Conservation (phyloP, 2,329 filamentous ascomycete genomes). For the Cercospora brassicicola region DNA sequence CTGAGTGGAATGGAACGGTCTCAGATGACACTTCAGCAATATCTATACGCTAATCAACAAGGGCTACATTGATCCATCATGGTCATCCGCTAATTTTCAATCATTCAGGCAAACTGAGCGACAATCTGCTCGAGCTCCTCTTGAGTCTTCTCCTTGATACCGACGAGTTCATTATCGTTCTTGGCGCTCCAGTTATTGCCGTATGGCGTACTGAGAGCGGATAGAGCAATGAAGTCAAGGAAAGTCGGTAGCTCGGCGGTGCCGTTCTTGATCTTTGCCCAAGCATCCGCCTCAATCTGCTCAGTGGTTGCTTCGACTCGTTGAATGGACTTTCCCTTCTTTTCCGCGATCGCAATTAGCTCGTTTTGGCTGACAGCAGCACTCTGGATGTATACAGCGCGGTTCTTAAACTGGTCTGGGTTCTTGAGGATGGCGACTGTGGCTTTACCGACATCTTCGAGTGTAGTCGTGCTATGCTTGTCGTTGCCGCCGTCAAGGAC, state of each 20-base stretch:
- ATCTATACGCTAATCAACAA: neutral
- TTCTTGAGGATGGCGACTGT: slow-evolving; percentile 39
- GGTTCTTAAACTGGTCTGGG: slow-evolving; percentile 40
- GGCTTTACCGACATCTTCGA: slow-evolving; percentile 38
- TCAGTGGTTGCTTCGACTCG: slow-evolving; percentile 28
- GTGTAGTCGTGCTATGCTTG: slow-evolving; percentile 36
- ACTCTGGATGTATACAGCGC: slow-evolving; percentile 42
- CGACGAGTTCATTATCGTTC: slow-evolving; percentile 43
- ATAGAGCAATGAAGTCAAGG: slow-evolving; percentile 36
- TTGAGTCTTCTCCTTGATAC: slow-evolving; percentile 36
- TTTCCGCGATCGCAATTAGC: slow-evolving; percentile 40
- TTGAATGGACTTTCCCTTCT: slow-evolving; percentile 34
- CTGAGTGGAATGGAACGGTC: neutral
- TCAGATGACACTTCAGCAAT: neutral
- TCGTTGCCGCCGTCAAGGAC: slow-evolving; percentile 42
- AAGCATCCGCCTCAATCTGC: slow-evolving; percentile 36
- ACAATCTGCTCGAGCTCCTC: slow-evolving; percentile 36
- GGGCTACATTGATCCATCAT: neutral
- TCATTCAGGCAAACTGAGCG: slow-evolving; percentile 15
- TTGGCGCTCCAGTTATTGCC: slow-evolving; percentile 37
- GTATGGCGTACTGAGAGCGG: slow-evolving; percentile 35
- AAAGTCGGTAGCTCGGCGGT: slow-evolving; percentile 24
- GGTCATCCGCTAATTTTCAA: neutral
- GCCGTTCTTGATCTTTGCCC: slow-evolving; percentile 33
- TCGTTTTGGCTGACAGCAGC: slow-evolving; percentile 41